Conservation (phyloP, 192 early-diverging fungal genomes). For the Pilobolus umbonatus region DNA sequence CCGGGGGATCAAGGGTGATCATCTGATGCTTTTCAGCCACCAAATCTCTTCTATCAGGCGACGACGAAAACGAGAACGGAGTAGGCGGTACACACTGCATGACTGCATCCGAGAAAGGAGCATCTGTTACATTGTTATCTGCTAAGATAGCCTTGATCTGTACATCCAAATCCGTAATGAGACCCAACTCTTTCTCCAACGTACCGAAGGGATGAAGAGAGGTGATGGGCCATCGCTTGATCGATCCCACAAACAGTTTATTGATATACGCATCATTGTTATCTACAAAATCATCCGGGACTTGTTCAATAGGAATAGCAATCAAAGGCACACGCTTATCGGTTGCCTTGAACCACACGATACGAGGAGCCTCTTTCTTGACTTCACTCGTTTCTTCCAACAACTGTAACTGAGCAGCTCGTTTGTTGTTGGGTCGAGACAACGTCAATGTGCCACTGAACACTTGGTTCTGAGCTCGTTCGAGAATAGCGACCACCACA, state of each 20-base stretch:
- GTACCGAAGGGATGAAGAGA: constrained; percentile 72
- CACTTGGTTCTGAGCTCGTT: constrained; percentile 49
- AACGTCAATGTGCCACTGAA: constrained; percentile 45
- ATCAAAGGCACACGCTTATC: constrained; percentile 79
- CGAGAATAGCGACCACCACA: constrained; percentile 52
- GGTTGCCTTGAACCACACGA: constrained; percentile 80
- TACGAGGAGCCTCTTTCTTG: constrained; percentile 44
- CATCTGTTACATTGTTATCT: constrained; percentile 70
- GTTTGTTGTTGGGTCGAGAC: constrained; percentile 36
- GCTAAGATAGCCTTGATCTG: constrained; percentile 79
- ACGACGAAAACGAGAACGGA: constrained; percentile 74
- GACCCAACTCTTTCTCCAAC: constrained; percentile 66
- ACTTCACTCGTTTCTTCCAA: constrained; percentile 34
- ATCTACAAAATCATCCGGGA: constrained; percentile 63
- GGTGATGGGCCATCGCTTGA: constrained; percentile 68
- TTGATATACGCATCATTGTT: constrained; percentile 49
- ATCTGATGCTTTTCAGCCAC: constrained; percentile 57
- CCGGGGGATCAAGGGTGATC: constrained; percentile 84
- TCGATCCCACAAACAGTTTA: constrained; percentile 58
- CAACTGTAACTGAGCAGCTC: constrained; percentile 21
- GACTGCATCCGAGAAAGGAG: constrained; percentile 69
- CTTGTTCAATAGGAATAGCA: constrained; percentile 69
- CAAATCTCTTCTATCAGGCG: constrained; percentile 71
- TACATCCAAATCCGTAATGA: constrained; percentile 67
- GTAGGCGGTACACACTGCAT: constrained; percentile 66